These are phyloP conservation scores for Ustilago bromivora DNA, from an alignment of 1,284 basidiomycete genomes.

Conservation along the genomic window DNA sequence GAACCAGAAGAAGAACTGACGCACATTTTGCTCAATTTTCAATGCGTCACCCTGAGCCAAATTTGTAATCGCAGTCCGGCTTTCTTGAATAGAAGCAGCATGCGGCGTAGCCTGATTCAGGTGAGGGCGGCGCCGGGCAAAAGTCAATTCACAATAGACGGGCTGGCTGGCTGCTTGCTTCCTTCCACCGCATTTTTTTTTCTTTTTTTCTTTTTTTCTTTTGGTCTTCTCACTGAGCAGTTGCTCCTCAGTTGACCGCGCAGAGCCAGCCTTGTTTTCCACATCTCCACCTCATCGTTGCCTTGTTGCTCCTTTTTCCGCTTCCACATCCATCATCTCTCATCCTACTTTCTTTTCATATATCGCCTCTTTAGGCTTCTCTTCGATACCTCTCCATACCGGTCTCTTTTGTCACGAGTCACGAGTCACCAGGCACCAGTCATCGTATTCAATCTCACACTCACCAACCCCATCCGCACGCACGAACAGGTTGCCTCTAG, in stretches of 20 bases:
- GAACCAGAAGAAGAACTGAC: not conserved
- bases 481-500: not conserved
- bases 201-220: too few relatives aligned
- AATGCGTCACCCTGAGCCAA: not conserved
- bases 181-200: not conserved
- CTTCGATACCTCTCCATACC: constrained; percentile 3
- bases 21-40: not conserved
- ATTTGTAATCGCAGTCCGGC: not conserved
- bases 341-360: not conserved
- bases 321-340: constrained; percentile 1
- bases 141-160: not conserved
- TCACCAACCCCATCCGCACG: not conserved
- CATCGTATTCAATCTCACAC: not conserved
- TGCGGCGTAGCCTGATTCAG: not conserved
- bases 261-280: constrained; percentile 16
- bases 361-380: not conserved
- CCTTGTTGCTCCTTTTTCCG: constrained; percentile 2
- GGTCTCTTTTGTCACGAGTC: not conserved
- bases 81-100: not conserved
- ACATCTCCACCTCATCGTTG: constrained; percentile 21
- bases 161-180: not conserved
- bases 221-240: not conserved
- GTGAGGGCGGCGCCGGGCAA: not conserved
- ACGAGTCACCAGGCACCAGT: not conserved
- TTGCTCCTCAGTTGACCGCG: not conserved